phyloP scores from a whole-genome alignment of 306 rosid species.

The Astragalus membranaceus region DNA sequence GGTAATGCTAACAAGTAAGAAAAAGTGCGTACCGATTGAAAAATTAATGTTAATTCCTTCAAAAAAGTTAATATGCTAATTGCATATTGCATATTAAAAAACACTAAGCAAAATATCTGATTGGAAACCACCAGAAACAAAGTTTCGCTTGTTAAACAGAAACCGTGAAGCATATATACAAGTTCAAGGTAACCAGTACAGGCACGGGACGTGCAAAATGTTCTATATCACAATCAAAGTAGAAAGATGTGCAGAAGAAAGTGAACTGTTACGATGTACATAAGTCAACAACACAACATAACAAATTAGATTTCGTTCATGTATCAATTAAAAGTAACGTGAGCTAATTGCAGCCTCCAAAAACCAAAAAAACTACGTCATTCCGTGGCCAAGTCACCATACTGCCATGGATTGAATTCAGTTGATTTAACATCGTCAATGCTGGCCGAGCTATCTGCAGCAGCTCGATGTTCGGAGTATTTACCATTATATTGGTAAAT shows the following conservation, averaged over 20 bases:
- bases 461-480: conserved; percentile 56
- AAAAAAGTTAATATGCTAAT: no score
- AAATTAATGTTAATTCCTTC: no score
- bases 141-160: neutral
- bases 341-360: conserved; percentile 19
- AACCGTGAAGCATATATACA: neutral
- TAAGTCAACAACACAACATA: conserved; percentile 19
- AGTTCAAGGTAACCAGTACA: conserved; percentile 3
- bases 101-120: neutral
- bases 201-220: neutral
- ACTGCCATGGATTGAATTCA: conserved; percentile 89
- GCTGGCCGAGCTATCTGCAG: conserved; percentile 39
- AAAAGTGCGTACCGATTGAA: no score
- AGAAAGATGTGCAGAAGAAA: conserved; percentile 5
- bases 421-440: conserved; percentile 32
- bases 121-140: neutral
- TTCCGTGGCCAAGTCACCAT: conserved; percentile 45
- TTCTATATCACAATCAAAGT: neutral
- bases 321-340: conserved; percentile 20
- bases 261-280: conserved; percentile 13
- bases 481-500: conserved; percentile 68
- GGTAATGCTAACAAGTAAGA: no score
- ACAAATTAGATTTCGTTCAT: conserved; percentile 20
- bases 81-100: neutral
- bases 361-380: conserved; percentile 29